These are phyloP conservation scores for Gynostemma pentaphyllum DNA, from an alignment of 306 rosid genomes.

Conservation along the genomic window DNA sequence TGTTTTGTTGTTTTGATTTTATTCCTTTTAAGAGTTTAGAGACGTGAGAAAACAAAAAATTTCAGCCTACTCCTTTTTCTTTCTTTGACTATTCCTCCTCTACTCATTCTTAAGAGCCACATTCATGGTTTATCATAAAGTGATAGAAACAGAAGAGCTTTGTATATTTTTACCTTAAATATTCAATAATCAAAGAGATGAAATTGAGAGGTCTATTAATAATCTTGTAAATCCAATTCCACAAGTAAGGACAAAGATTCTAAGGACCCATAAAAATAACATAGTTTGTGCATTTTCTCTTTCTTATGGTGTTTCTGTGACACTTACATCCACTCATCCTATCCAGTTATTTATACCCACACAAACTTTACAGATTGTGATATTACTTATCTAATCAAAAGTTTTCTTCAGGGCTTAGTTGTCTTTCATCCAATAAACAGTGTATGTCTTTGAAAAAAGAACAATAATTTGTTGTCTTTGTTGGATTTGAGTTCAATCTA, in stretches of 20 bases:
- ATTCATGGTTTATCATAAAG: neutral
- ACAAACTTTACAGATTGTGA: conserved; percentile 1
- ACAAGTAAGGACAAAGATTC: conserved; percentile 9
- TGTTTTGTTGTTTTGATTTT: conserved; percentile 13
- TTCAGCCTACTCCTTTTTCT: neutral
- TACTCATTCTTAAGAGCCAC: neutral
- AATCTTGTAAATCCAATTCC: conserved; percentile 10
- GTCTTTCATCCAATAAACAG: conserved; percentile 25
- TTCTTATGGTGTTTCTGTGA: neutral
- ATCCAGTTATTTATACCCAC: neutral
- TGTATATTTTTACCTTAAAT: conserved; percentile 4
- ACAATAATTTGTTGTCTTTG: too few species aligned
- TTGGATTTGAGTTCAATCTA: too few species aligned
- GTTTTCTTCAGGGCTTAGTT: neutral
- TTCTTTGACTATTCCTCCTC: conserved; percentile 10
- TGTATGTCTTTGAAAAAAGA: neutral
- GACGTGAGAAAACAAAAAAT: conserved; percentile 7
- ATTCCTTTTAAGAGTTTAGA: conserved; percentile 5
- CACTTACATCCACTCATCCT: conserved; percentile 4
- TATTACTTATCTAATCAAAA: conserved; percentile 5
- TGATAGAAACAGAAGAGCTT: conserved; percentile 8
- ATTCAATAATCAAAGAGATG: conserved; percentile 2
- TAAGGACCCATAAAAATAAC: conserved; percentile 13
- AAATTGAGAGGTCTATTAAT: conserved; percentile 8
- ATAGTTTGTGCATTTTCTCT: neutral